Conservation (phyloP, 371 early-diverging fungal species). For the Apophysomyces variabilis region DNA sequence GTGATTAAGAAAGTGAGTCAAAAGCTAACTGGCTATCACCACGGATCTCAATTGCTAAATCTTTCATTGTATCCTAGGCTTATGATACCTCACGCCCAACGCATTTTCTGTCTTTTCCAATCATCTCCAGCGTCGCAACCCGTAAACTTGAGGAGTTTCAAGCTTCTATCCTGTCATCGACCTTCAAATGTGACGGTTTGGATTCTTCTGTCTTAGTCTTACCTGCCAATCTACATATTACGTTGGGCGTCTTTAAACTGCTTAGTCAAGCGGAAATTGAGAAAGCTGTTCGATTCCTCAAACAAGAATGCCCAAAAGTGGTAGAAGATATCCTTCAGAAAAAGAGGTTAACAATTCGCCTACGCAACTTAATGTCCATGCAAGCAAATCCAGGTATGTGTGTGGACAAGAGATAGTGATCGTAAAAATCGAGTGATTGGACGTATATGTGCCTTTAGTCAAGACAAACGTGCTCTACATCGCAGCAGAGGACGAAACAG, state of each 20-base stretch:
- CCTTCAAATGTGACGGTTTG: slow-evolving; percentile 26
- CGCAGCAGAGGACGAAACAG: slow-evolving; percentile 33
- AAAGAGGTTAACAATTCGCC: slow-evolving; percentile 20
- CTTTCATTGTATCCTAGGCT: neutral
- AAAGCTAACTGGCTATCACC: neutral
- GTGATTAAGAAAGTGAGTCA: slow-evolving; percentile 20
- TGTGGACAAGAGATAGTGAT: neutral
- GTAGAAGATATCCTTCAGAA: slow-evolving; percentile 16
- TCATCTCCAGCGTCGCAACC: slow-evolving; percentile 17
- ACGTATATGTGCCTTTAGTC: slow-evolving; percentile 17
- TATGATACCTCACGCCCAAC: slow-evolving; percentile 30
- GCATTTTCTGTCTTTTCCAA: slow-evolving; percentile 40
- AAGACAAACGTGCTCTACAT: slow-evolving; percentile 42
- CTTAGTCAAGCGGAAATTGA: slow-evolving; percentile 31
- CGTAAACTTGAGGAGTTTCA: slow-evolving; percentile 37
- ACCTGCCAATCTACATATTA: slow-evolving; percentile 39
- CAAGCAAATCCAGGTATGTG: slow-evolving; percentile 27
- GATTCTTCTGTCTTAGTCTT: slow-evolving; percentile 27
- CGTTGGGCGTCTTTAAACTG: slow-evolving; percentile 40
- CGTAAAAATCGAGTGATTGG: neutral
- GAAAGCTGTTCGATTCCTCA: slow-evolving; percentile 28
- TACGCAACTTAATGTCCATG: slow-evolving; percentile 27
- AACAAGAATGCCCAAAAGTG: slow-evolving; percentile 22
- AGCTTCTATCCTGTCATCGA: slow-evolving; percentile 24
- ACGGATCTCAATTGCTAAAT: neutral